Base-by-base conservation (phyloP, 2,329 filamentous ascomycete species). In the Ophiostoma sp. region DNA sequence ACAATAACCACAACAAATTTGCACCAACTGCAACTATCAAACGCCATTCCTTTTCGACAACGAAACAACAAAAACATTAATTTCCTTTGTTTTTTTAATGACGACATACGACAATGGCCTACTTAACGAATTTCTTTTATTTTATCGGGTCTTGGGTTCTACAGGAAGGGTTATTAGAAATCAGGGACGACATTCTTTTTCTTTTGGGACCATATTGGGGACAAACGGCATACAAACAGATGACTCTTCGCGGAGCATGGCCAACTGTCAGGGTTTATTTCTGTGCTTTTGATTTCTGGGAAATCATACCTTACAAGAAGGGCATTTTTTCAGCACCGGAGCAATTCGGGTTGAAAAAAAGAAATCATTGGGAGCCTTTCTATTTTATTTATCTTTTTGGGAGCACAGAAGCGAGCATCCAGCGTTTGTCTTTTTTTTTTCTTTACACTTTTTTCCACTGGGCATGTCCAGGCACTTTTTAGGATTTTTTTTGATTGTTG, bases 1-100 rank as follows among this genome's bases (percentile, higher is more conserved):
- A 63, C 52, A 50, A 48, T 4, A 8, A 69, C 17, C n/a, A 33
- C 57, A 64, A n/a, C 52, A 25, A 48, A 19, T n/a, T 42, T 22
- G 33, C 52, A 33, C n/a, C 68, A 57, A 70, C 36, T 45, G 12
- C 61, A 66, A 66, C 12, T 19, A 42, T 9, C n/a, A 57, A 57
- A 17, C 31, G 68, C 48, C 68, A 70, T 59, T 70, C 68, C 15
- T 70, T 70, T 57, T 42, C 33, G 48, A 42, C 68, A 17, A 70
- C 68, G 50, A 70, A 17, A 69, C 17, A n/a, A 4, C 25, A 52
- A 36, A 39, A 66, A 66, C 61, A 66, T 28, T 12, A 28, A 42
- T 70, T 57, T 70, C 68, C 50, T 70, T 70, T 70, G 68, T 55
- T 55, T 57, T 25, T 36, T n/a, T 28, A 28, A 66, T 66, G 68